Evolutionary conservation across 345 rosid species (phyloP), one percentile per base, ranked within the genome.

Genomic region (Aquilaria sinensis): DNA sequence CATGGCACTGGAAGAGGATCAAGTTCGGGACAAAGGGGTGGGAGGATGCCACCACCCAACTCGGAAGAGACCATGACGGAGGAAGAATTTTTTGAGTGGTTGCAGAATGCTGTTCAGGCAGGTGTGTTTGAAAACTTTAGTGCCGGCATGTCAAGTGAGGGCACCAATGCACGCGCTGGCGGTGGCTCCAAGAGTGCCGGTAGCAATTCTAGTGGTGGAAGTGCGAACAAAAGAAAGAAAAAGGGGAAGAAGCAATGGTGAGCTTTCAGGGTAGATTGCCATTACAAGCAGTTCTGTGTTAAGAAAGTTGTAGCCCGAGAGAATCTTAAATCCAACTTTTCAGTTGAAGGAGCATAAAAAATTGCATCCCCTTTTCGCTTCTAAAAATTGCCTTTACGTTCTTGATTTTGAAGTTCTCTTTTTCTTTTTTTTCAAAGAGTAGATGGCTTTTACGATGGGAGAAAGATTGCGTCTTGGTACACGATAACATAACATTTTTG

Each of bases 1-100:
- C 85, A 77, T 51, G 64, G 48, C 51, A 41, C 73, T 0, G 43
- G 80, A 60, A 80, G 85, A 73, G 96, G 89, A 75, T 63, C 84
- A 51, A 77, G 78, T 57, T 70, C 92, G 14, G 90, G 88, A 51
- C 89, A 78, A 66, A 85, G 75, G 77, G 80, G 87, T 29, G 77
- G 81, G 62, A 67, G 70, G 53, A 78, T 78, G 79, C 86, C 85
- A 58, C 67, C 80, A 3, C 49, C 90, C 48, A 80, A 85, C 53
- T 60, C 72, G 74, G 96, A 94, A 52, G 99, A 94, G 68, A 75
- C 86, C 63, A 86, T 90, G 97, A 88, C 95, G 0, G 96, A 90
- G 68, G 95, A 90, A 71, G 95, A 90, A 70, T 85, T 90, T 67
- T 64, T 81, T 0, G 86, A 81, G 74, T 94, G 99, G 99, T 79